phyloP scores from a whole-genome alignment of 2,329 filamentous ascomycete species.

The Sclerotinia sclerotiorum region DNA sequence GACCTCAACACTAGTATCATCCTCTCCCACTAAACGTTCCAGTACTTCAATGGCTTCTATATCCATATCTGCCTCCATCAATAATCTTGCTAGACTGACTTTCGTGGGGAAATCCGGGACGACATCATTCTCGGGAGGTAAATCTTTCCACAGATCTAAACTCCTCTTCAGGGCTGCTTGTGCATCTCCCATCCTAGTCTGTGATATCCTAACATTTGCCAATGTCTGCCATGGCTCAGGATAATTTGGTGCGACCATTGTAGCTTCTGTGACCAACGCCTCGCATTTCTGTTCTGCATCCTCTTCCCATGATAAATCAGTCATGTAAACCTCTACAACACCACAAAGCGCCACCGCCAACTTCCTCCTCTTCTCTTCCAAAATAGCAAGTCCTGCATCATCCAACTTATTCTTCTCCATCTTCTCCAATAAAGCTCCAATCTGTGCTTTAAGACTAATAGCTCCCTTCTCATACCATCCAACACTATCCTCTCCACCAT shows the following conservation, averaged over 20 bases:
- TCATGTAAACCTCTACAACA: slow-evolving; percentile 98
- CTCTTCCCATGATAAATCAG: slow-evolving; percentile 87
- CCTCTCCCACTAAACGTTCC: slow-evolving; percentile 79
- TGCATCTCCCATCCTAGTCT: slow-evolving; percentile 76
- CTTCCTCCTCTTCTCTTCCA: slow-evolving; percentile 75
- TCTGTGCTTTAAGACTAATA: slow-evolving; percentile 67
- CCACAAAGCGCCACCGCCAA: slow-evolving; percentile 90
- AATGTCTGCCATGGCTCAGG: slow-evolving; percentile 94
- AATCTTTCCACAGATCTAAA: slow-evolving; percentile 77
- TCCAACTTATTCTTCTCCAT: slow-evolving; percentile 50
- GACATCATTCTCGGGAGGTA: slow-evolving; percentile 67
- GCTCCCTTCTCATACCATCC: slow-evolving; percentile 70
- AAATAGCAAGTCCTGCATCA: slow-evolving; percentile 42
- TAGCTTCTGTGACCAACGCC: slow-evolving; percentile 82
- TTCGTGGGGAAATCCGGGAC: slow-evolving; percentile 85
- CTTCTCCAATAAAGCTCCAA: slow-evolving; percentile 60
- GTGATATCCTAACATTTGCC: slow-evolving; percentile 90
- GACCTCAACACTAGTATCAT: slow-evolving; percentile 90
- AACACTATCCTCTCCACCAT: slow-evolving; percentile 65
- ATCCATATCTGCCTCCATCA: slow-evolving; percentile 90
- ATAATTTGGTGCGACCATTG: slow-evolving; percentile 75
- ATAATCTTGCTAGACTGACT: slow-evolving; percentile 77
- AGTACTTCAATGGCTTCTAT: slow-evolving; percentile 81
- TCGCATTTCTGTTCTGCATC: slow-evolving; percentile 91
- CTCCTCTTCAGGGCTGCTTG: slow-evolving; percentile 74